phyloP scores from a whole-genome alignment of 2,329 filamentous ascomycete genomes.

The Colletotrichum costaricense region DNA sequence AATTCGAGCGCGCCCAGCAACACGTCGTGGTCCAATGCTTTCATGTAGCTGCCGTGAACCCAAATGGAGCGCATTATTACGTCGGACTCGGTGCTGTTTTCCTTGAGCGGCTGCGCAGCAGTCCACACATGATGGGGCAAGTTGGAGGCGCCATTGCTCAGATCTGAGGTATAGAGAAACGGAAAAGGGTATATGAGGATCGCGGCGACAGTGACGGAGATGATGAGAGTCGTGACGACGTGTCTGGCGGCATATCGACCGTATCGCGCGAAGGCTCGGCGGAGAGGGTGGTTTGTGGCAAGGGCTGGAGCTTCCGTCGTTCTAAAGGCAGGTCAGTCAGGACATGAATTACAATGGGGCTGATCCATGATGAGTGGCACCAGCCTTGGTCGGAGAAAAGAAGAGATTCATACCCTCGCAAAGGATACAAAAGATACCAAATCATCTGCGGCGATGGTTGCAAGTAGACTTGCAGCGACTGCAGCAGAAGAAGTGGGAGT shows the following conservation, averaged over 20 bases:
- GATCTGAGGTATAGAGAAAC: conserved; percentile 79
- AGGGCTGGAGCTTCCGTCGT: conserved; percentile 80
- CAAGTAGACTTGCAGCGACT: conserved; percentile 32
- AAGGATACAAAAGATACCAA: conserved; percentile 82
- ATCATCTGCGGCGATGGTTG: conserved; percentile 62
- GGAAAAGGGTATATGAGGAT: conserved; percentile 80
- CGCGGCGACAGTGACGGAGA: conserved; percentile 78
- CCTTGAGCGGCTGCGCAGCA: conserved; percentile 72
- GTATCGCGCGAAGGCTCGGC: conserved; percentile 74
- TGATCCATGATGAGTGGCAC: neutral
- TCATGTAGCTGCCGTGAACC: conserved; percentile 86
- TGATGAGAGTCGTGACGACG: conserved; percentile 78
- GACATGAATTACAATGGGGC: conserved; percentile 11
- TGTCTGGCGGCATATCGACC: conserved; percentile 78
- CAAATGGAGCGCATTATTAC: conserved; percentile 86
- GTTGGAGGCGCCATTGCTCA: conserved; percentile 76
- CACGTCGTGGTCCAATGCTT: conserved; percentile 74
- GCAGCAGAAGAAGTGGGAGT: conserved; percentile 25
- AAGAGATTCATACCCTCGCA: conserved; percentile 72
- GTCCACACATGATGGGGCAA: conserved; percentile 87
- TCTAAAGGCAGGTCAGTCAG: conserved; percentile 53
- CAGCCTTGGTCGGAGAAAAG: neutral
- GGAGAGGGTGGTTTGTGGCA: conserved; percentile 72
- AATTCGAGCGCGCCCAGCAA: conserved; percentile 75
- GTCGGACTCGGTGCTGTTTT: conserved; percentile 66